These are phyloP conservation scores for Fomes fomentarius DNA, from an alignment of 1,284 basidiomycete genomes.

Conservation along the genomic window DNA sequence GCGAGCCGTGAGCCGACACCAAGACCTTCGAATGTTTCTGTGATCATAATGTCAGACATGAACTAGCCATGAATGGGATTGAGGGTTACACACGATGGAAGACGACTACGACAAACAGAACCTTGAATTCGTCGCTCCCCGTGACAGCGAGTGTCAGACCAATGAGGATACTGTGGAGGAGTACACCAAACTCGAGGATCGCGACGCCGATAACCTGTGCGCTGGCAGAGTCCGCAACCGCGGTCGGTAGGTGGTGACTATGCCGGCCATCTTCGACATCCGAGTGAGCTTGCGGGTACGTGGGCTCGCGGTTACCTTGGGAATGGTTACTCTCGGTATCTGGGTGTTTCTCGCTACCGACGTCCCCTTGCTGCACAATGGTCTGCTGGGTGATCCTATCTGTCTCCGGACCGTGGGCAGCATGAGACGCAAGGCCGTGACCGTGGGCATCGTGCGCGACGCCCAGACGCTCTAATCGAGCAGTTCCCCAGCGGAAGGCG, in stretches of 20 bases:
- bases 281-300: conserved; percentile 20
- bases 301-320: neutral
- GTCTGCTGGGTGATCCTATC: conserved; percentile 16
- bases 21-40: conserved; percentile 91
- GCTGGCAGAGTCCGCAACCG: conserved; percentile 43
- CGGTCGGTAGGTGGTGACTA: conserved; percentile 12
- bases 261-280: conserved; percentile 15
- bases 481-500: conserved; percentile 81
- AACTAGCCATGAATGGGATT: too few species aligned
- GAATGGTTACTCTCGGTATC: conserved; percentile 18
- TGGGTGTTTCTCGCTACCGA: conserved; percentile 17
- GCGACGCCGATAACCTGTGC: conserved; percentile 87
- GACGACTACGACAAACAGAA: conserved; percentile 89
- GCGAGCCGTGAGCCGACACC: conserved; percentile 88
- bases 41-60: neutral
- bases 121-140: conserved; percentile 77
- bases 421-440: conserved; percentile 66
- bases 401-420: conserved; percentile 69
- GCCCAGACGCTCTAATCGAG: conserved; percentile 61
- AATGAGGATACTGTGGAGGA: conserved; percentile 89
- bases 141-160: conserved; percentile 93
- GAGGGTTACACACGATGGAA: conserved; percentile 73
- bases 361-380: conserved; percentile 16
- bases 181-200: conserved; percentile 91
- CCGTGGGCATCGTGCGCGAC: conserved; percentile 65